Conservation (phyloP, 768 basidiomycete species). For the Myochromella boudieri region DNA sequence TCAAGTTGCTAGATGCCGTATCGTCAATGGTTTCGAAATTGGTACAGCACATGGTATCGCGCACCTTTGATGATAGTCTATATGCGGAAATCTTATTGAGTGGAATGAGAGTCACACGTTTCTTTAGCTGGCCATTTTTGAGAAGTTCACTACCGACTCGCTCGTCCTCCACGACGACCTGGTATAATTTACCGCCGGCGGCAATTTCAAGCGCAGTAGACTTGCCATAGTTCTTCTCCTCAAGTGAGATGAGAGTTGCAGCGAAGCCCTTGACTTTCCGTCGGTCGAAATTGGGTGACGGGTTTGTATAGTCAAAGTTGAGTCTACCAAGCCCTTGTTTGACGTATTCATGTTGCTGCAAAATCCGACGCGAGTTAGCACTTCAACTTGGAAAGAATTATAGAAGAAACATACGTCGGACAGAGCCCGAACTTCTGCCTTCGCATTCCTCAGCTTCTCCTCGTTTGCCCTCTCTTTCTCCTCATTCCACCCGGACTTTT, state of each 20-base stretch:
- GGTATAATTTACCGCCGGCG: conserved; percentile 86
- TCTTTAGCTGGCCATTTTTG: conserved; percentile 70
- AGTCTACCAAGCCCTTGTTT: conserved; percentile 67
- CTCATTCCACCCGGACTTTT: conserved; percentile 70
- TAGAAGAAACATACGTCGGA: conserved; percentile 53
- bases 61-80: conserved; percentile 43
- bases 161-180: conserved; percentile 93
- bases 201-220: conserved; percentile 92
- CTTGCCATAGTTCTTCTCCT: conserved; percentile 67
- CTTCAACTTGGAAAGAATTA: conserved; percentile 7
- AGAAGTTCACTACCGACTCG: conserved; percentile 83
- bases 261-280: conserved; percentile 89
- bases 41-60: conserved; percentile 9
- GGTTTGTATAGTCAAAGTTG: conserved; percentile 82
- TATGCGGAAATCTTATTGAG: conserved; percentile 84
- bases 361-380: background rate
- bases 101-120: conserved; percentile 91
- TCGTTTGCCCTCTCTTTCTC: conserved; percentile 68
- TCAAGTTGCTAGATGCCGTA: conserved; percentile 64
- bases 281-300: conserved; percentile 79
- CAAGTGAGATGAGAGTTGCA: conserved; percentile 81
- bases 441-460: conserved; percentile 48
- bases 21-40: too few species aligned
- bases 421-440: conserved; percentile 51
- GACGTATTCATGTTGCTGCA: conserved; percentile 66